Conservation (phyloP, 1,139 yeast species). For the Taiozyma sp. region DNA sequence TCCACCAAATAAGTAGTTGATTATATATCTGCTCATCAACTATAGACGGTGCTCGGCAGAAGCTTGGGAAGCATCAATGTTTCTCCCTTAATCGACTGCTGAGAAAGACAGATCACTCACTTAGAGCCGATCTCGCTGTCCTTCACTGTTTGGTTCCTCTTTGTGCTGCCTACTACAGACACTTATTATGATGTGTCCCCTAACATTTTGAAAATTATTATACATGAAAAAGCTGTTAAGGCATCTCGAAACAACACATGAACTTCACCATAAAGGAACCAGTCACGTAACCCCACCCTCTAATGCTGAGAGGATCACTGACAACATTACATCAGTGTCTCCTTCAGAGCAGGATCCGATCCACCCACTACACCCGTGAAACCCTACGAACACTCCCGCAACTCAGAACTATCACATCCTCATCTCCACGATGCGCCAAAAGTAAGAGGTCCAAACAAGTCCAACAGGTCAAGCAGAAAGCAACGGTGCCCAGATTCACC, state of each 20-base stretch:
- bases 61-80: too few species aligned
- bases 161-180: too few species aligned
- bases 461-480: constrained; percentile 3
- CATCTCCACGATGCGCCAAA: constrained; percentile 2
- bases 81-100: too few species aligned
- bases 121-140: too few species aligned
- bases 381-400: background rate
- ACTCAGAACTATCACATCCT: background rate
- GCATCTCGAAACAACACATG: background rate
- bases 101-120: too few species aligned
- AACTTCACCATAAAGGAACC: too few species aligned
- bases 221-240: background rate
- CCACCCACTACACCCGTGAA: background rate
- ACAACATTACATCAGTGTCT: background rate
- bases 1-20: background rate
- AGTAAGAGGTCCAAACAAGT: constrained; percentile 1
- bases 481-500: constrained; percentile 22
- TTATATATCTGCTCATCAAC: too few species aligned
- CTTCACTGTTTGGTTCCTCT: too few species aligned
- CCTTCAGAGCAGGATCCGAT: background rate
- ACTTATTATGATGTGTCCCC: background rate
- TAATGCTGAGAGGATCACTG: background rate
- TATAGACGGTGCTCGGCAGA: too few species aligned
- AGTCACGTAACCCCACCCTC: too few species aligned
- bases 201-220: background rate